phyloP scores from a whole-genome alignment of 768 basidiomycete species.

The Leccinum rimulosum region DNA sequence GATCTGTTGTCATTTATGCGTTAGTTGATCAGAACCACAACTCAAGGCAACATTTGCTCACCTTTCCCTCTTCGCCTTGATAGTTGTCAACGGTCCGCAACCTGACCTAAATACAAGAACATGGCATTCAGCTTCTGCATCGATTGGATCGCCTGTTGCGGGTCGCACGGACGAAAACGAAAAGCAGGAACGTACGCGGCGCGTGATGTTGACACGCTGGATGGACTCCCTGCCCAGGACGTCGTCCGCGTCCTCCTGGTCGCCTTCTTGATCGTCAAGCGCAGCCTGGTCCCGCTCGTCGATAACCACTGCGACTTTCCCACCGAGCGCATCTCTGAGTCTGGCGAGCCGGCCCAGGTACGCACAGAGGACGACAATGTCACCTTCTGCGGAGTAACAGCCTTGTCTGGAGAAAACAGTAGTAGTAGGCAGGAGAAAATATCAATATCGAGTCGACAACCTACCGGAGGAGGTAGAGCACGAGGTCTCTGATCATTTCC shows the following conservation, averaged over 20 bases:
- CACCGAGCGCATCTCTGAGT: constrained; percentile 40
- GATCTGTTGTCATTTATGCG: constrained; percentile 37
- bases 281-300: constrained; percentile 67
- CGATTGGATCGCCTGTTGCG: background rate
- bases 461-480: constrained; percentile 47
- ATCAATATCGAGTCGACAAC: background rate
- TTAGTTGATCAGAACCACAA: background rate
- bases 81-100: constrained; percentile 77
- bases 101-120: constrained; percentile 44
- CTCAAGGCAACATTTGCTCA: constrained; percentile 16
- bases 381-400: constrained; percentile 43
- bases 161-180: background rate
- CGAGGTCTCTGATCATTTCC: constrained; percentile 50
- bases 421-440: background rate
- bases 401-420: constrained; percentile 40
- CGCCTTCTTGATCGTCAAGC: constrained; percentile 51
- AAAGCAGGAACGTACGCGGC: constrained; percentile 40
- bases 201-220: constrained; percentile 51
- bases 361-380: constrained; percentile 54
- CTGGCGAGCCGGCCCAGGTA: constrained; percentile 50
- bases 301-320: constrained; percentile 58
- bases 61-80: constrained; percentile 72
- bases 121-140: background rate
- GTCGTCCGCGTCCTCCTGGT: constrained; percentile 34
- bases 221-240: constrained; percentile 23